Evolutionary conservation across 305 asterid species (phyloP), one percentile per base, ranked within the genome.

Genomic region (Fraxinus ornus): DNA sequence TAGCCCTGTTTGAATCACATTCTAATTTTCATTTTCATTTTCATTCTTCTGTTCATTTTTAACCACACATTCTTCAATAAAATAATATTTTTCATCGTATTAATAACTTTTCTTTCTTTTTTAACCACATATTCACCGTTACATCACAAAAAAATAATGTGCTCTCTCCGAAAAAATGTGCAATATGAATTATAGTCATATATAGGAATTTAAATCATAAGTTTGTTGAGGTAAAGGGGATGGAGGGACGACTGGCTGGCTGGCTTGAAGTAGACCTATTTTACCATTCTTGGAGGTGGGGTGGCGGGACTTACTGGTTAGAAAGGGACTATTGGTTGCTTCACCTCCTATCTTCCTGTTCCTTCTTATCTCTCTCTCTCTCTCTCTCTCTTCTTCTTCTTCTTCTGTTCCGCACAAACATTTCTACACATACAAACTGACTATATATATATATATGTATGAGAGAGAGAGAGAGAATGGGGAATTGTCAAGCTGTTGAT

Each of bases 401-500:
- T 33, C 87, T 8, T 52, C 72, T 77, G 81, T 84, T 75, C 79
- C 82, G 33, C 83, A 83, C 24, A 81, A 44, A 77, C 86, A 86
- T 83, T 79, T 86, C 82, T 49, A 81, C 5, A 9, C 2, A 24
- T 26, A 24, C 74, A 66, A 3, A 66, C 10, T 64, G 36, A 66
- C 10, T 26, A 66, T 24, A 9, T 9, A 64, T 6, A 22, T 26
- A 70, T 28, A 9, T 7, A 64, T 4, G n/a, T 10, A 64, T 24
- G 44, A 19, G 41, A 52, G 26, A 64, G 19, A 82, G 22, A 78
- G 26, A 44, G 49, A 75, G 3, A 44, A 87, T 87, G 92, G 93
- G 93, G 78, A 87, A 88, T 71, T 90, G 91, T 72, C 93, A 90
- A 77, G 90, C 91, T 2, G 90, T 89, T 19, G 93, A 89, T 28